Evolutionary conservation across 1,284 basidiomycete genomes (phyloP).

Genomic region (Irpex sp.): DNA sequence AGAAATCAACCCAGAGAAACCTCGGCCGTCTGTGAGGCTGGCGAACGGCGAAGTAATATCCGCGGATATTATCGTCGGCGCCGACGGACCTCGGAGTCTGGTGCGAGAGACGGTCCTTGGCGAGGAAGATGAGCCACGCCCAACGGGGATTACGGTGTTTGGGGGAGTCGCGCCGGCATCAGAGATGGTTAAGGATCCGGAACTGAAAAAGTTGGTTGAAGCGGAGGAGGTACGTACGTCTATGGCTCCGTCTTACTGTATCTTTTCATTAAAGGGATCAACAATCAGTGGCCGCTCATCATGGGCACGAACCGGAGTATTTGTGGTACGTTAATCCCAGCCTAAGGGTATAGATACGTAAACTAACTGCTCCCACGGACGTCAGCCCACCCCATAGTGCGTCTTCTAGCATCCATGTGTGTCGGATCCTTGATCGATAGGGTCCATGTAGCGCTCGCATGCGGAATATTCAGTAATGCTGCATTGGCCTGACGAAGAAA

Average conservation of each 20-base stretch:
- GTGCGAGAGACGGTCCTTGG: slow-evolving; percentile 7
- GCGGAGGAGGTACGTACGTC: slow-evolving; percentile 12
- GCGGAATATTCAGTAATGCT: slow-evolving; percentile 13
- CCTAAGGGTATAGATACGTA: background rate
- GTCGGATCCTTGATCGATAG: background rate
- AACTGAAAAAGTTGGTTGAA: slow-evolving; percentile 11
- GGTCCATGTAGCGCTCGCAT: slow-evolving; percentile 7
- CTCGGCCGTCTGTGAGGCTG: slow-evolving; percentile 23
- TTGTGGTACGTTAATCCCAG: slow-evolving; percentile 9
- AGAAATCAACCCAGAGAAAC: slow-evolving; percentile 9
- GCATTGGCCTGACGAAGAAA: slow-evolving; percentile 14
- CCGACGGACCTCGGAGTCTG: slow-evolving; percentile 10
- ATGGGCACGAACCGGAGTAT: slow-evolving; percentile 15
- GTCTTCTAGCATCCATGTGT: background rate
- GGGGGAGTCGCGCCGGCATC: slow-evolving; percentile 34
- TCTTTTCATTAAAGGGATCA: background rate
- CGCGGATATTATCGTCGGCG: slow-evolving; percentile 27
- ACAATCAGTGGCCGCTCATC: slow-evolving; percentile 14
- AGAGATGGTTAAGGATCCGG: slow-evolving; percentile 10
- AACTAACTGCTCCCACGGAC: background rate
- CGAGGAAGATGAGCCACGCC: slow-evolving; percentile 4
- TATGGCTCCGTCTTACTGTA: background rate
- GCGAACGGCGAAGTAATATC: slow-evolving; percentile 27
- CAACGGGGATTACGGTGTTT: slow-evolving; percentile 21
- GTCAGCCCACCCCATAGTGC: slow-evolving; percentile 12